Base-by-base conservation (phyloP, 441 rosid genomes). In the Croton laevigatus region DNA sequence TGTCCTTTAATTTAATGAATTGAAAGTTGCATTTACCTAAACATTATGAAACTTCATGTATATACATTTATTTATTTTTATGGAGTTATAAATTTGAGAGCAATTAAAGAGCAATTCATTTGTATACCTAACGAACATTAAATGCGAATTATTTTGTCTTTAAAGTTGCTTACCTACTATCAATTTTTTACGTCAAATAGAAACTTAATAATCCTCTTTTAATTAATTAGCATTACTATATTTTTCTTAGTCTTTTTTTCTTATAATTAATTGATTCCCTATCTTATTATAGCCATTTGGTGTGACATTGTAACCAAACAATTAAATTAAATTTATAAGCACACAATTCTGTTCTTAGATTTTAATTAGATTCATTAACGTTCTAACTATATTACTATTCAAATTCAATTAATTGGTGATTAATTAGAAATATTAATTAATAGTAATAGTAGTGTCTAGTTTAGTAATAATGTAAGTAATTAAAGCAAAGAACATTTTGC, bases 11-110 rank as follows among this genome's bases (percentile, higher is more conserved):
- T 51, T 38, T 61, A 52, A 78, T 59, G 44, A 65, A 66, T 46
- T 49, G 78, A 76, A 73, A 76, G 22, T 49, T 58, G 62, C 75
- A 80, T 36, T 51, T 73, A 76, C 76, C 82, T 76, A 73, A 62
- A 73, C 48, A n/a, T n/a, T n/a, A n/a, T n/a, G n/a, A n/a, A n/a
- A n/a, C 58, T 62, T 38, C n/a, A 17, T 23, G 38, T 49, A 76
- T 59, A 64, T 54, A 9, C 62, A 54, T 38, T 54, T 62, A 57
- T 48, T 66, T 59, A 12, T 60, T 42, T 65, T 46, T 3, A 6
- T 36, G 10, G n/a, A 57, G 42, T 36, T 60, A 40, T 60, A 48
- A 59, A 72, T 48, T 48, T n/a, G n/a, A n/a, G 20, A 13, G n/a
- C 65, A 55, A 63, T 76, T 76, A 66, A 72, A 65, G 44, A 61